These are phyloP conservation scores for Brassica incana DNA, from an alignment of 345 rosid species.

Conservation along the genomic window DNA sequence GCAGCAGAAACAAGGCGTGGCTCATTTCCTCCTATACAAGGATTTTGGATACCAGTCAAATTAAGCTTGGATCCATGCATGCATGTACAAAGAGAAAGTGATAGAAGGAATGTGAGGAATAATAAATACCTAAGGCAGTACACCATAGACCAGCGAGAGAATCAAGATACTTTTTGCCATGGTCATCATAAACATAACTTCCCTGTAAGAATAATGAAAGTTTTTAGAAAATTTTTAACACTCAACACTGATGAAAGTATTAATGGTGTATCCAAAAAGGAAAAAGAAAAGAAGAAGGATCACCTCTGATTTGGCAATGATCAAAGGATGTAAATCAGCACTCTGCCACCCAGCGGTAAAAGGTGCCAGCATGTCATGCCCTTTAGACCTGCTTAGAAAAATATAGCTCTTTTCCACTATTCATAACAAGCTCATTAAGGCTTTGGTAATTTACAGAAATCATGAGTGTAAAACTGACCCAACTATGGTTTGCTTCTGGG, in stretches of 20 bases:
- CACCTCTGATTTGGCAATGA: slow-evolving; percentile 77
- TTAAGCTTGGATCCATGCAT: neutral
- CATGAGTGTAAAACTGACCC: slow-evolving; percentile 38
- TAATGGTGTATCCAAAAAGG: neutral
- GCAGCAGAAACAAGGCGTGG: slow-evolving; percentile 91
- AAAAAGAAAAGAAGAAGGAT: neutral
- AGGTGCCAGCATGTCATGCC: slow-evolving; percentile 98
- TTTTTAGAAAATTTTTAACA: neutral
- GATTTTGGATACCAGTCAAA: slow-evolving; percentile 2
- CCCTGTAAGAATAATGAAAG: slow-evolving; percentile 49
- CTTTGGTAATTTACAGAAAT: neutral
- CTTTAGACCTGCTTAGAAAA: slow-evolving; percentile 61
- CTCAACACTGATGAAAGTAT: neutral
- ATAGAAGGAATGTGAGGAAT: neutral
- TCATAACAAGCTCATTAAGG: neutral
- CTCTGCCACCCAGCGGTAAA: slow-evolving; percentile 98
- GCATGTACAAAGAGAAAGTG: neutral
- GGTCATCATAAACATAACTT: slow-evolving; percentile 70
- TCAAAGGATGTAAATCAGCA: slow-evolving; percentile 71
- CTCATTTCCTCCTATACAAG: slow-evolving; percentile 89
- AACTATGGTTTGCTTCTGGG: slow-evolving; percentile 47
- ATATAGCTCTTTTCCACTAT: neutral
- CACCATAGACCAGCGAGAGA: slow-evolving; percentile 98
- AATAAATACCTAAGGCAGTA: slow-evolving; percentile 72
- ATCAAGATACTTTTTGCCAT: slow-evolving; percentile 91